Percentiles rank a stretch among this genome's conserved stretches.
Evolutionary conservation across 2,329 filamentous ascomycete species (phyloP).

Genomic region (Aspergillus fischeri): DNA sequence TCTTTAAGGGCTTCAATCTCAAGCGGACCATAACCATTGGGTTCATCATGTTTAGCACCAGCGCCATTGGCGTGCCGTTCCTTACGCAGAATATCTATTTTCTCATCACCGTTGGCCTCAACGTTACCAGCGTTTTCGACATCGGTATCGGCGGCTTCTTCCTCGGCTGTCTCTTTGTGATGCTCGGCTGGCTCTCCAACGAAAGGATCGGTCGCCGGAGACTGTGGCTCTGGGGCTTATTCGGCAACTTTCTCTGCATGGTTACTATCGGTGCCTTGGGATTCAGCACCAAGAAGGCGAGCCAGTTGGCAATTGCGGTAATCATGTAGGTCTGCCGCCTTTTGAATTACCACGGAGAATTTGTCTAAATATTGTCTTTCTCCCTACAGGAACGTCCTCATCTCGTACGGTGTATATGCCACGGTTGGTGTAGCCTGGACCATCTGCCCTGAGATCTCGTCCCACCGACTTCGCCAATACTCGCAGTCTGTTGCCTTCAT

Average conservation of each 20-base stretch:
- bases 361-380: no score
- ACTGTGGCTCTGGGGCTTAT: slow-evolving; percentile 1
- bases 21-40: slow-evolving; percentile 14
- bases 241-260: slow-evolving; percentile 9
- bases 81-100: slow-evolving; percentile 18
- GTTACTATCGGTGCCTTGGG: slow-evolving; percentile 11
- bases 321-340: slow-evolving; percentile 8
- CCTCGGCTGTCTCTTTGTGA: slow-evolving; percentile 10
- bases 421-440: not conserved
- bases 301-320: slow-evolving; percentile 11
- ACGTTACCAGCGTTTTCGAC: slow-evolving; percentile 12
- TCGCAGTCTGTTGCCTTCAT: not conserved
- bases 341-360: no score
- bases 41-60: slow-evolving; percentile 11
- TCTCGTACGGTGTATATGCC: not conserved
- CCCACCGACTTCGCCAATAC: not conserved
- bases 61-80: slow-evolving; percentile 10
- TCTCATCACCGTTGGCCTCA: slow-evolving; percentile 13
- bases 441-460: slow-evolving; percentile 1
- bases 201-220: slow-evolving; percentile 2
- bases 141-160: slow-evolving; percentile 16
- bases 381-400: not conserved
- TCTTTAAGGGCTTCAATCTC: slow-evolving; percentile 10
- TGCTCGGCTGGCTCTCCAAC: slow-evolving; percentile 1
- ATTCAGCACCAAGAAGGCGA: slow-evolving; percentile 6